Percentiles rank a stretch among this genome's conserved stretches.
Evolutionary conservation across 225 moss, liverwort and hornwort genomes (phyloP).

Genomic region (Physcomitrellopsis africana): DNA sequence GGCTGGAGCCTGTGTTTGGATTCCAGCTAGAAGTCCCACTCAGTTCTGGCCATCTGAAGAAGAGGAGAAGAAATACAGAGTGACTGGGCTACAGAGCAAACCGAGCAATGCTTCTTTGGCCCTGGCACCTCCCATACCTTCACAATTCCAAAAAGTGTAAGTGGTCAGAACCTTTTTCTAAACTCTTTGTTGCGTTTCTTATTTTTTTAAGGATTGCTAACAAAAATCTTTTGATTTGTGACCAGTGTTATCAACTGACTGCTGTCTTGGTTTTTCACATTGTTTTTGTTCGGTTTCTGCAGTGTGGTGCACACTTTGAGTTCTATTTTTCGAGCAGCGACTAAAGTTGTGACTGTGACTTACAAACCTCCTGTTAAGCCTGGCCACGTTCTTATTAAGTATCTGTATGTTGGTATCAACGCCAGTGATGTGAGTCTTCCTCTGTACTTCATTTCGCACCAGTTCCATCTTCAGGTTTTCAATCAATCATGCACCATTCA

Average conservation of each 20-base stretch:
- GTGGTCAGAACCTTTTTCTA: constrained; percentile 19
- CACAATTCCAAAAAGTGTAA: constrained; percentile 80
- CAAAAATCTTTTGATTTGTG: not conserved
- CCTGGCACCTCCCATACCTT: constrained; percentile 46
- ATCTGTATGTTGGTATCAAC: constrained; percentile 82
- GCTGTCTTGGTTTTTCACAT: not conserved
- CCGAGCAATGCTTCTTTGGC: constrained; percentile 37
- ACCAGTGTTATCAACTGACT: not conserved
- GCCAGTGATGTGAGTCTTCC: constrained; percentile 84
- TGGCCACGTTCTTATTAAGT: constrained; percentile 86
- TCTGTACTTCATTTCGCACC: not conserved
- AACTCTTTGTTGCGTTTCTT: not conserved
- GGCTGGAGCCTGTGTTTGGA: constrained; percentile 49
- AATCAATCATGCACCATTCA: not conserved
- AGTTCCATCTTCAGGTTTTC: not conserved
- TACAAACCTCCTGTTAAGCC: constrained; percentile 75
- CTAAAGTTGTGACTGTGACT: constrained; percentile 68
- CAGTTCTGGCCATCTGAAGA: constrained; percentile 51
- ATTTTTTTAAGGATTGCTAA: not conserved
- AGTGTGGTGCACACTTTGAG: constrained; percentile 85
- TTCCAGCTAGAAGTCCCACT: constrained; percentile 40
- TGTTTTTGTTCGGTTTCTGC: constrained; percentile 30
- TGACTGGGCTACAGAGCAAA: constrained; percentile 33
- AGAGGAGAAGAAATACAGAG: constrained; percentile 47
- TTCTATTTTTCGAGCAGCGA: constrained; percentile 77